phyloP scores from a whole-genome alignment of 352 stramenopile genomes.

The Phytophthora pisi region DNA sequence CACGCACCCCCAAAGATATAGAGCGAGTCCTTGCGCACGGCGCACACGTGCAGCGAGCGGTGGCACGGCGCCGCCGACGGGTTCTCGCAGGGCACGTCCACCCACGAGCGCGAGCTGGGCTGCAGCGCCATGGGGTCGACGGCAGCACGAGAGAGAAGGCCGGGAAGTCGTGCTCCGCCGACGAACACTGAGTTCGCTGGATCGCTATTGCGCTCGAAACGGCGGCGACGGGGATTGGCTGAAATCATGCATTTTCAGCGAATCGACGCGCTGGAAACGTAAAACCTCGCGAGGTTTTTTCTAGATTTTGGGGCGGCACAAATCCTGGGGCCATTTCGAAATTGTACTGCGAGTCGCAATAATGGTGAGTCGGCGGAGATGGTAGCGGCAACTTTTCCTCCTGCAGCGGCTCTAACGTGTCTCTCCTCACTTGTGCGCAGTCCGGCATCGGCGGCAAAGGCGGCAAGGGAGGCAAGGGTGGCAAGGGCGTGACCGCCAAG shows the following conservation, averaged over 20 bases:
- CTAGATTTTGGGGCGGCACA: conserved; percentile 1
- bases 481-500: conserved; percentile 99
- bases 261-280: background rate
- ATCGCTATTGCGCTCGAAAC: conserved; percentile 15
- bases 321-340: conserved; percentile 17
- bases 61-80: conserved; percentile 87
- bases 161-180: background rate
- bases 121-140: conserved; percentile 31
- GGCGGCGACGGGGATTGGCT: background rate
- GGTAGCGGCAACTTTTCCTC: background rate
- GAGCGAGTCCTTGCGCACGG: conserved; percentile 90
- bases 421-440: conserved; percentile 31
- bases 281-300: conserved; percentile 1
- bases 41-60: conserved; percentile 93
- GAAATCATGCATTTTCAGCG: background rate
- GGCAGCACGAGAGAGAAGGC: background rate
- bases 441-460: conserved; percentile 93
- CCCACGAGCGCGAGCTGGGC: conserved; percentile 68
- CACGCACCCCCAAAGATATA: conserved; percentile 91
- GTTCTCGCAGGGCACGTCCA: conserved; percentile 81
- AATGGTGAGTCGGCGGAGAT: conserved; percentile 17
- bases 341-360: conserved; percentile 6
- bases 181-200: conserved; percentile 18
- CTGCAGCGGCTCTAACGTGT: conserved; percentile 10
- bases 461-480: conserved; percentile 98